Percentiles rank a stretch among this genome's conserved stretches.
These are phyloP conservation scores for Malus fusca DNA, from an alignment of 306 rosid genomes.

Conservation along the genomic window DNA sequence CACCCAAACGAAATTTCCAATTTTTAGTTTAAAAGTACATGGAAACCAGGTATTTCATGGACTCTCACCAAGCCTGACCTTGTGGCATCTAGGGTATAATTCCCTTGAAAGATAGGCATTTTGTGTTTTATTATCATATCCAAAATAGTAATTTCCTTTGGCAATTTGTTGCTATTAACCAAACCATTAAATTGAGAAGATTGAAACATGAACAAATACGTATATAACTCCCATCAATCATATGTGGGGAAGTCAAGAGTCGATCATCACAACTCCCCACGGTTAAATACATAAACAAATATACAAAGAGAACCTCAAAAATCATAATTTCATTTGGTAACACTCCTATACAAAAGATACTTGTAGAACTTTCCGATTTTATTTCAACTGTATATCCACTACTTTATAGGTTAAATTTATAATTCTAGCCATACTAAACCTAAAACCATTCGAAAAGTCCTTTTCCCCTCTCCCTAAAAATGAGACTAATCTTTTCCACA, in stretches of 20 bases:
- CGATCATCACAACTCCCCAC: not conserved
- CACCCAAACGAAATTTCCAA: not conserved
- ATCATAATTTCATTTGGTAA: too few relatives aligned
- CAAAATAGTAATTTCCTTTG: too few relatives aligned
- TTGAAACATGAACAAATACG: not conserved
- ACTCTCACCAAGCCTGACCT: not conserved
- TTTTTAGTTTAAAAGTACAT: not conserved
- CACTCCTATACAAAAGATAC: not conserved
- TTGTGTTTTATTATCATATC: too few relatives aligned
- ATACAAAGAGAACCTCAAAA: not conserved
- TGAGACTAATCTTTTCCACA: not conserved
- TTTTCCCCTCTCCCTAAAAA: not conserved
- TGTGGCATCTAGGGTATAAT: not conserved
- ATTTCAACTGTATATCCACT: not conserved
- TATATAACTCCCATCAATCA: not conserved
- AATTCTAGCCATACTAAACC: not conserved
- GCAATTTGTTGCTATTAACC: not conserved
- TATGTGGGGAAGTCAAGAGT: not conserved
- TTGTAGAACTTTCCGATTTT: not conserved
- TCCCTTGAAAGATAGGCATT: not conserved
- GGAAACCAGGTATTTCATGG: not conserved
- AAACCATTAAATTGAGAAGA: not conserved
- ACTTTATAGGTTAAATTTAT: not conserved
- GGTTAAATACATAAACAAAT: not conserved
- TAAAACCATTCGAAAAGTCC: not conserved